A percentile compares a stretch with the other conserved stretches of the same genome.
Evolutionary conservation across 2,329 filamentous ascomycete species (phyloP).

Genomic region (Alternaria viburni): DNA sequence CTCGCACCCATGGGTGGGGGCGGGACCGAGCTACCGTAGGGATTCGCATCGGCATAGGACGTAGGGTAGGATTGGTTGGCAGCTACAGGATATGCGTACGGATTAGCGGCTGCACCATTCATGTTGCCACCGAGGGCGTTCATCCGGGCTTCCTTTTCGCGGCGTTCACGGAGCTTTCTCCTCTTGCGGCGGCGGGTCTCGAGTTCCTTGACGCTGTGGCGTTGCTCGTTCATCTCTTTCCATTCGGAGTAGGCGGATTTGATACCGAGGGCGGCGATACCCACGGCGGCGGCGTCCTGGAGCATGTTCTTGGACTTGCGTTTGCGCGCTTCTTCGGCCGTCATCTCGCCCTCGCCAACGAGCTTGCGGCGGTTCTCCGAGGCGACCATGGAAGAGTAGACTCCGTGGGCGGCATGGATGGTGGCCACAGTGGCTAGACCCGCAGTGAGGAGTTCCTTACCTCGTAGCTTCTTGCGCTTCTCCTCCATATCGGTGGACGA

Average conservation of each 20-base stretch:
- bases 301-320: slow-evolving; percentile 68
- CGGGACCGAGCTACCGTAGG: slow-evolving; percentile 49
- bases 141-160: slow-evolving; percentile 54
- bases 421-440: slow-evolving; percentile 72
- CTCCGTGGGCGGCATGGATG: slow-evolving; percentile 70
- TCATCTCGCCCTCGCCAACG: slow-evolving; percentile 69
- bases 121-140: slow-evolving; percentile 47
- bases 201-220: slow-evolving; percentile 62
- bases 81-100: slow-evolving; percentile 49
- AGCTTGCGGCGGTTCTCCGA: slow-evolving; percentile 65
- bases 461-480: slow-evolving; percentile 67
- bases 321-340: slow-evolving; percentile 66
- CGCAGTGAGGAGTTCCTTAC: slow-evolving; percentile 70
- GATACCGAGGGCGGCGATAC: slow-evolving; percentile 71
- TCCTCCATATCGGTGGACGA: slow-evolving; percentile 69
- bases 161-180: slow-evolving; percentile 51
- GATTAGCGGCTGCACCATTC: slow-evolving; percentile 42
- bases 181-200: slow-evolving; percentile 56
- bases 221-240: slow-evolving; percentile 70
- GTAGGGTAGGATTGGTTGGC: slow-evolving; percentile 41
- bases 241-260: slow-evolving; percentile 70
- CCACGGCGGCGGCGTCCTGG: slow-evolving; percentile 69
- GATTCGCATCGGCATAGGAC: slow-evolving; percentile 54
- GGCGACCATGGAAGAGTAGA: slow-evolving; percentile 69
- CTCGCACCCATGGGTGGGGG: slow-evolving; percentile 49